A percentile compares a stretch with the other conserved stretches of the same genome.
Evolutionary conservation across 2,329 filamentous ascomycete species (phyloP).

Genomic region (Stagonosporopsis cucurbitacearum): DNA sequence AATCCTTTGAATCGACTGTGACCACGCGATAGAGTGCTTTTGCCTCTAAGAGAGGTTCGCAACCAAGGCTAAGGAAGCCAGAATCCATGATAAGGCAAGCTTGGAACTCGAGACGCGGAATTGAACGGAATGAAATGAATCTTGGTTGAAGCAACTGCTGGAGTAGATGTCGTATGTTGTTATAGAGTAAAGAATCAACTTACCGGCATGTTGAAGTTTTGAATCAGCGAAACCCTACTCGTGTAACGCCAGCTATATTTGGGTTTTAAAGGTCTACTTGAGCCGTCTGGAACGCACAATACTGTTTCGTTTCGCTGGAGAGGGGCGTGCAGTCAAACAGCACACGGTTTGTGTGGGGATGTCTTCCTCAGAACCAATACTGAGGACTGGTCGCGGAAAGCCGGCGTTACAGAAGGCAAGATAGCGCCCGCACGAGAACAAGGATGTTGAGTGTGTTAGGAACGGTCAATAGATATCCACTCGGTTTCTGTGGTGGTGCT

Average conservation of each 20-base stretch:
- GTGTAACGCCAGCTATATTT: slow-evolving; percentile 21
- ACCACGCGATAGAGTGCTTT: slow-evolving; percentile 21
- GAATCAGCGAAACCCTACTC: slow-evolving; percentile 9
- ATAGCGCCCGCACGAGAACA: slow-evolving; percentile 13
- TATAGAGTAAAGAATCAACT: slow-evolving; percentile 17
- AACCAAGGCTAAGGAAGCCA: slow-evolving; percentile 9
- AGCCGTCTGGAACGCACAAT: slow-evolving; percentile 4
- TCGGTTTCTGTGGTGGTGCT: not conserved
- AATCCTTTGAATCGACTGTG: slow-evolving; percentile 16
- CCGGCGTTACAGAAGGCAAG: slow-evolving; percentile 30
- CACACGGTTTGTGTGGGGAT: slow-evolving; percentile 15
- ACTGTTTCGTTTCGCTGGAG: slow-evolving; percentile 19
- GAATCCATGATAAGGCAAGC: slow-evolving; percentile 20
- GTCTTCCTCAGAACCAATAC: slow-evolving; percentile 25
- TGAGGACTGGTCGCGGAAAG: slow-evolving; percentile 23
- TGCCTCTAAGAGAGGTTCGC: slow-evolving; percentile 20
- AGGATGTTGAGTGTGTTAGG: slow-evolving; percentile 1
- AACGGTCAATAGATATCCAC: not conserved
- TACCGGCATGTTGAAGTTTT: slow-evolving; percentile 39
- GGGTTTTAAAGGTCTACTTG: slow-evolving; percentile 12
- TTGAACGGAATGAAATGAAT: not conserved
- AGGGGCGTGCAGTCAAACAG: slow-evolving; percentile 4
- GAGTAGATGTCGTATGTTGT: slow-evolving; percentile 14
- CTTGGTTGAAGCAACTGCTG: slow-evolving; percentile 1
- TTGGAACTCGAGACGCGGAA: not conserved